These are phyloP conservation scores for Cercospora berteroae DNA, from an alignment of 2,329 filamentous ascomycete species.

Conservation along the genomic window DNA sequence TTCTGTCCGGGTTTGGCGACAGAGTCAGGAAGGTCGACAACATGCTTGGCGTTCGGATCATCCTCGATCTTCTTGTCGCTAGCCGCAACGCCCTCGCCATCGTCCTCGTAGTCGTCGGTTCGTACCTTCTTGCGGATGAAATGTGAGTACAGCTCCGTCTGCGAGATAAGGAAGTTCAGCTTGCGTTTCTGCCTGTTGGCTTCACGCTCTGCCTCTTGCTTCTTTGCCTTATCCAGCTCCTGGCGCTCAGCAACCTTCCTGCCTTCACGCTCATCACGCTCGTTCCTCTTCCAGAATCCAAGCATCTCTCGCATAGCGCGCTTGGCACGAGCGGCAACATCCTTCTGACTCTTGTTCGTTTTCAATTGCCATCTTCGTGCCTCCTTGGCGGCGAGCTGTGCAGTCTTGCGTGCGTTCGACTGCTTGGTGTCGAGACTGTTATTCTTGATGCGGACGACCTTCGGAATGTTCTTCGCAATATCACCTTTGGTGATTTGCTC, in stretches of 20 bases:
- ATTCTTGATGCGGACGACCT: constrained; percentile 83
- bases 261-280: constrained; percentile 91
- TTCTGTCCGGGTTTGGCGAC: constrained; percentile 58
- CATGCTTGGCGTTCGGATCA: constrained; percentile 43
- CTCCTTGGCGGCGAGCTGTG: constrained; percentile 93
- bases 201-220: constrained; percentile 95
- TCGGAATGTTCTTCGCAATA: constrained; percentile 86
- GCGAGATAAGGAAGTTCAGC: constrained; percentile 98
- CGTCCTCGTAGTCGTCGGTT: constrained; percentile 89
- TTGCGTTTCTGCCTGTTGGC: constrained; percentile 96
- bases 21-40: constrained; percentile 50
- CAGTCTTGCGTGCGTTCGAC: constrained; percentile 97
- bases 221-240: constrained; percentile 93
- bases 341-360: constrained; percentile 98
- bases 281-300: constrained; percentile 98
- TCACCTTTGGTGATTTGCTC: constrained; percentile 91
- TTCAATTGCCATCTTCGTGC: constrained; percentile 95
- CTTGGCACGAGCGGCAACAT: constrained; percentile 94
- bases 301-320: constrained; percentile 99
- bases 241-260: constrained; percentile 92
- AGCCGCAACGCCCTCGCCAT: constrained; percentile 67
- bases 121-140: constrained; percentile 99
- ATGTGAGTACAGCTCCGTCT: constrained; percentile 97
- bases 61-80: constrained; percentile 51
- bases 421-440: constrained; percentile 82